Base-by-base conservation (phyloP, 2,329 filamentous ascomycete genomes). In the Penicillium sp. region DNA sequence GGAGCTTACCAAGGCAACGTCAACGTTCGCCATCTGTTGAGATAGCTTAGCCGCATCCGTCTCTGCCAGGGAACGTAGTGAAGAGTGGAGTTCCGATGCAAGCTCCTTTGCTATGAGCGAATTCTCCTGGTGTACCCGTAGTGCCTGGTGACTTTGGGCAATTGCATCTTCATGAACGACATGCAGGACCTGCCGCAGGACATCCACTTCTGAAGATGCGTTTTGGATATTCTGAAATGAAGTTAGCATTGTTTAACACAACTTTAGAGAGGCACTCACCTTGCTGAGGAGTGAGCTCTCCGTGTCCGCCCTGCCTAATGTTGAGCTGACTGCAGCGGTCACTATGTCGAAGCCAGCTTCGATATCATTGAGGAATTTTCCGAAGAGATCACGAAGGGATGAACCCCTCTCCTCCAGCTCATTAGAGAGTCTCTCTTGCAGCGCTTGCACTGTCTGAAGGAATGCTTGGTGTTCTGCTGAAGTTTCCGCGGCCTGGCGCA, bases 1-100 rank as follows among this genome's bases (percentile, higher is more conserved):
- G 48, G 17, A 59, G 54, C 52, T 66, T 71, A 78, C 78, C 56
- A 79, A 54, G 38, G 75, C 73, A 10, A 69, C 60, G 43, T 77
- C 71, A 15, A 79, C 67, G 12, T 58, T 65, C 1, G 62, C 62
- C 54, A 80, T 62, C 31, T 65, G 68, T 35, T 70, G 61, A 6
- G 64, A 63, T 1, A 79, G 57, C n/a, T 59, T 60, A 15, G 60
- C 55, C 47, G 77, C 51, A 48, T 76, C 69, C 15, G 63, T 63
- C 25, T 68, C 65, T n/a, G 70, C 55, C 15, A 80, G 58, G 1
- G 68, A 67, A 20, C 74, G 65, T 17, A 80, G 55, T 2, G 72
- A 75, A 1, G 65, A 56, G 20, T 71, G 72, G 28, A 80, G 57
- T n/a, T 70, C 59, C 1, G 66, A 64, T 3, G 72, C 66, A 1